phyloP scores from a whole-genome alignment of 2,329 filamentous ascomycete genomes.

The Thelonectria olida region DNA sequence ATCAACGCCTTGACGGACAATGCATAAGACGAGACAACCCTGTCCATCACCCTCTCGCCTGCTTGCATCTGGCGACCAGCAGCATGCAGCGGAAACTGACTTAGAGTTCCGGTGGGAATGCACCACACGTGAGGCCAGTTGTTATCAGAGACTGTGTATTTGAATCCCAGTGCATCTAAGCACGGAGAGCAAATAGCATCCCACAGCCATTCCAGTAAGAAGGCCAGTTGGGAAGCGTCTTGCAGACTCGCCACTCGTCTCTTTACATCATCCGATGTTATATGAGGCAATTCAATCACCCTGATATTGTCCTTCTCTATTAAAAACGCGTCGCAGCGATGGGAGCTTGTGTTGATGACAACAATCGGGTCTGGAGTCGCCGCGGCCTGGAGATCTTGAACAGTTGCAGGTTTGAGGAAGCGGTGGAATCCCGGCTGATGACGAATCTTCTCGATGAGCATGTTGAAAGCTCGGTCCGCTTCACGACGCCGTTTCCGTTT shows the following conservation, averaged over 20 bases:
- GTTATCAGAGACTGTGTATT: background rate
- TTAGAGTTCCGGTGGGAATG: slow-evolving; percentile 44
- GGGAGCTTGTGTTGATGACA: background rate
- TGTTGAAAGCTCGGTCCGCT: background rate
- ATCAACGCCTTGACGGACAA: slow-evolving; percentile 35
- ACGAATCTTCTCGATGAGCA: background rate
- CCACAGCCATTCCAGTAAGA: slow-evolving; percentile 7
- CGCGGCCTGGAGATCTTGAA: background rate
- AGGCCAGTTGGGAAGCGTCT: background rate
- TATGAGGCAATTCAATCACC: background rate
- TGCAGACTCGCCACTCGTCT: background rate
- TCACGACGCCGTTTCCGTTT: background rate
- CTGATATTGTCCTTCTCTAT: background rate
- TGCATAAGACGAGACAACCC: slow-evolving; percentile 49
- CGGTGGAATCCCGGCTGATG: background rate
- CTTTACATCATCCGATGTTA: background rate
- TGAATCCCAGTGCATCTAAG: background rate
- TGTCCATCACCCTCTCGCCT: slow-evolving; percentile 41
- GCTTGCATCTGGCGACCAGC: slow-evolving; percentile 42
- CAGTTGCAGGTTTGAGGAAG: background rate
- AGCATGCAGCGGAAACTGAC: slow-evolving; percentile 45
- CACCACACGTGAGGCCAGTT: slow-evolving; percentile 45
- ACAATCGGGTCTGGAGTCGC: background rate
- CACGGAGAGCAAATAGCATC: background rate
- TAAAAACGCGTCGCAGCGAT: slow-evolving; percentile 3